Percentiles rank a stretch among this genome's conserved stretches.
phyloP scores from a whole-genome alignment of 2,329 filamentous ascomycete species.

The Sclerotiophoma versabilis region DNA sequence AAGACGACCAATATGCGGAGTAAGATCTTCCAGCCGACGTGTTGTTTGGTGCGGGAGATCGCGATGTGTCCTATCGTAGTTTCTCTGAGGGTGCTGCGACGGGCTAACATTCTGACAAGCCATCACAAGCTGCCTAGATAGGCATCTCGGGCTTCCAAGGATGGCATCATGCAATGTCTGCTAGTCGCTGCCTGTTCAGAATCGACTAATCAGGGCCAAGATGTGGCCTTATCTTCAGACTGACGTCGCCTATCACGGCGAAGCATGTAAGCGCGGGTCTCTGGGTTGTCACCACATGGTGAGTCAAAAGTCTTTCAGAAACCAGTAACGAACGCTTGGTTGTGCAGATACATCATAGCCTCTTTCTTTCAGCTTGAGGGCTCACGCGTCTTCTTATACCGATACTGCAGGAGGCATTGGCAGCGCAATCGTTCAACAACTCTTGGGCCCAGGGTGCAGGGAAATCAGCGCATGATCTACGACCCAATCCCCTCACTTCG shows the following conservation, averaged over 20 bases:
- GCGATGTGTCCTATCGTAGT: background rate
- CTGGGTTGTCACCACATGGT: background rate
- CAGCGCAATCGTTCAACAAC: conserved; percentile 58
- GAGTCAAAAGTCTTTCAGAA: background rate
- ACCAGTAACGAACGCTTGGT: background rate
- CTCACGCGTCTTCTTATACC: conserved; percentile 62
- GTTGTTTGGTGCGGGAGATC: background rate
- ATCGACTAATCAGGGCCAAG: background rate
- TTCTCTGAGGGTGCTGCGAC: background rate
- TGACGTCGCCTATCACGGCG: background rate
- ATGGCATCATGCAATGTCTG: background rate
- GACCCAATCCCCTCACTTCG: conserved; percentile 42
- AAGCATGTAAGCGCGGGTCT: background rate
- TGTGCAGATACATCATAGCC: conserved; percentile 24
- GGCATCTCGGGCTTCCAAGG: background rate
- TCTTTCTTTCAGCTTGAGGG: conserved; percentile 59
- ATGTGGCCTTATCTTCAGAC: conserved; percentile 4
- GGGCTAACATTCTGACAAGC: background rate
- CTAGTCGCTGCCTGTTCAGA: background rate
- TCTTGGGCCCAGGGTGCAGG: conserved; percentile 62
- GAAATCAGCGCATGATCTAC: conserved; percentile 63
- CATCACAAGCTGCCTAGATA: background rate
- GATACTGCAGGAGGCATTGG: conserved; percentile 63
- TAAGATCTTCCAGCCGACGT: background rate
- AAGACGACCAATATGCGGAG: conserved; percentile 2